Evolutionary conservation across 805 yeast genomes (phyloP), one percentile per base, ranked within the genome.

Genomic region (Candida maltosa): DNA sequence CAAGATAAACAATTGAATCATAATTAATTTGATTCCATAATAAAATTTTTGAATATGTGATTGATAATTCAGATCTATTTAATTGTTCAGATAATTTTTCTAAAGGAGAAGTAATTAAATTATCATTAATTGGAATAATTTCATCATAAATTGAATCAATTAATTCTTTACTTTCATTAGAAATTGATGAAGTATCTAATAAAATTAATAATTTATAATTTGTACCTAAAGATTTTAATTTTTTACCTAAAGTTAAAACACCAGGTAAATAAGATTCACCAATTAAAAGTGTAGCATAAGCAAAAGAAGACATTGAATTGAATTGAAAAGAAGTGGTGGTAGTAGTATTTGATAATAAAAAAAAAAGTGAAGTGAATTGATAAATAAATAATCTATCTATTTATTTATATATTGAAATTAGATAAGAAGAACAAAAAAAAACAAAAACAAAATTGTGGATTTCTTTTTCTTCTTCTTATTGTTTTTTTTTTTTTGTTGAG

Each of bases 241-340:
- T 38, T 15, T 40, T 34, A 6, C 49, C 62, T 21, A 56, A 44
- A 15, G 51, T 48, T 15, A 56, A 42, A 9, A 48, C 58, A 5
- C 62, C 62, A 3, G 60, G 49, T 19, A 56, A 42, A 35, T 56
- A 56, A 7, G 52, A 32, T 29, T 56, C 56, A 34, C 45, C 46
- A 20, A 58, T 48, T 33, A 57, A 44, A 6, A 57, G 48, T n/a
- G 62, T 57, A 11, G 49, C 46, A 38, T 45, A 57, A 6, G 61
- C 55, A 18, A 35, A 30, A 10, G 37, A 26, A 33, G 35, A 36
- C 6, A 17, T 23, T 15, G 35, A 10, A 12, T 12, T 16, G n/a
- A n/a, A n/a, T n/a, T n/a, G n/a, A n/a, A n/a, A n/a, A 16, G 10
- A 9, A n/a, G 21, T 27, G 30, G 30, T 12, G n/a, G 30, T 27